A percentile compares a stretch with the other conserved stretches of the same genome.
Conservation (phyloP, 352 stramenopile species). For the Globisporangium ultimum region DNA sequence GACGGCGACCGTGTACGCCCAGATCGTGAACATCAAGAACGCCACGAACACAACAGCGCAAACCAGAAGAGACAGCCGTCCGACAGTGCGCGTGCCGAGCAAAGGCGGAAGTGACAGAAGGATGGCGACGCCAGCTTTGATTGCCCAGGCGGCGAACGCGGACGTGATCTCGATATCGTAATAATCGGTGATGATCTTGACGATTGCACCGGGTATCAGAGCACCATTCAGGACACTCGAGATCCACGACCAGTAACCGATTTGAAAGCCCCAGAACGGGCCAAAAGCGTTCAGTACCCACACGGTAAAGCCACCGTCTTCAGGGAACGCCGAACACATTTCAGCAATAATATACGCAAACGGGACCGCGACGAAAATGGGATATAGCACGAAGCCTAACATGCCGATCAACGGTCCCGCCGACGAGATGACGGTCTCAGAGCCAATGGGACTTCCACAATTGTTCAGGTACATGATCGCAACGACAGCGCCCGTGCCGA, state of each 20-base stretch:
- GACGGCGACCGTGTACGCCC: constrained; percentile 11
- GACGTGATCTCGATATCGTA: constrained; percentile 8
- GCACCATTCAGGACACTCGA: constrained; percentile 51
- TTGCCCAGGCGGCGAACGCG: constrained; percentile 7
- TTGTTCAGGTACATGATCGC: constrained; percentile 53
- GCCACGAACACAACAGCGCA: constrained; percentile 73
- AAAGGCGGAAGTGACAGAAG: constrained; percentile 23
- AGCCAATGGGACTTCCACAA: constrained; percentile 47
- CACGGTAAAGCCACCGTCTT: constrained; percentile 69
- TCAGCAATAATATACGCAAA: constrained; percentile 62
- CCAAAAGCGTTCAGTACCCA: constrained; percentile 73
- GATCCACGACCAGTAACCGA: constrained; percentile 86
- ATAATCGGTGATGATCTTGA: constrained; percentile 30
- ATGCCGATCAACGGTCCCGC: constrained; percentile 55
- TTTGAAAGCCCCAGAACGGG: constrained; percentile 74
- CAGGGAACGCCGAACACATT: constrained; percentile 66
- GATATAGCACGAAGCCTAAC: constrained; percentile 47
- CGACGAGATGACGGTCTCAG: constrained; percentile 50
- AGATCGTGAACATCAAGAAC: constrained; percentile 63
- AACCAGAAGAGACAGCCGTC: constrained; percentile 54
- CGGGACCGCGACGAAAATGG: constrained; percentile 55
- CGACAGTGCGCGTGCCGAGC: constrained; percentile 54
- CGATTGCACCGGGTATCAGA: constrained; percentile 33
- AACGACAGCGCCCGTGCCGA: constrained; percentile 32
- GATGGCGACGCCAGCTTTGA: constrained; percentile 25